Evolutionary conservation across 1,284 basidiomycete genomes (phyloP).

Genomic region (Fomitopsis schrenkii): DNA sequence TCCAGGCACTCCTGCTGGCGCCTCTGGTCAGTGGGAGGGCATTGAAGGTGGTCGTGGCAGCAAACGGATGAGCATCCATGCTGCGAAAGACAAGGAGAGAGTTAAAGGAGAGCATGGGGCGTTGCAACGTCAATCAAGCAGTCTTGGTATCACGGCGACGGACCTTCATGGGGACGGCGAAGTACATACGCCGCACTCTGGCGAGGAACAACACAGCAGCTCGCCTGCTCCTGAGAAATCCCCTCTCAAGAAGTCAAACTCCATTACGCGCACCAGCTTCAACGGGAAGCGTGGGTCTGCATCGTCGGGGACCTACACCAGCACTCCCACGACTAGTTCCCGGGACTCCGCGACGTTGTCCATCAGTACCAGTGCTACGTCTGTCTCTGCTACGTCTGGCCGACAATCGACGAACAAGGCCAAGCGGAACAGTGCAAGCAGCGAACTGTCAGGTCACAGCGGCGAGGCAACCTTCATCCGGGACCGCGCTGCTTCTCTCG

Average conservation of each 20-base stretch:
- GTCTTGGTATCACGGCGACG: slow-evolving; percentile 35
- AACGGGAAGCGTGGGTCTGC: slow-evolving; percentile 83
- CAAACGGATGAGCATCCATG: slow-evolving; percentile 45
- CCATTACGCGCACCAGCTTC: slow-evolving; percentile 62
- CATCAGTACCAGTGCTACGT: slow-evolving; percentile 70
- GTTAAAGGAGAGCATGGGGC: slow-evolving; percentile 15
- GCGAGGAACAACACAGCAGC: slow-evolving; percentile 39
- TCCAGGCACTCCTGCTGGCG: slow-evolving; percentile 67
- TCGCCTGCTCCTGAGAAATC: slow-evolving; percentile 47
- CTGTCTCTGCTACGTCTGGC: slow-evolving; percentile 62
- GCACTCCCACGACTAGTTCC: slow-evolving; percentile 71
- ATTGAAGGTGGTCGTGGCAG: slow-evolving; percentile 49
- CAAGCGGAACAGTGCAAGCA: slow-evolving; percentile 79
- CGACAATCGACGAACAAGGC: slow-evolving; percentile 55
- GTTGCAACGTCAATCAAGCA: slow-evolving; percentile 29
- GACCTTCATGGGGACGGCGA: slow-evolving; percentile 33
- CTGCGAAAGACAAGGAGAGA: slow-evolving; percentile 26
- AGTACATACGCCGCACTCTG: slow-evolving; percentile 39
- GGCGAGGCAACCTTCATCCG: slow-evolving; percentile 58
- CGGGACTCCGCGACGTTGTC: slow-evolving; percentile 81
- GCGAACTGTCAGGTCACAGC: slow-evolving; percentile 78
- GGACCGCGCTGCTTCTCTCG: slow-evolving; percentile 62
- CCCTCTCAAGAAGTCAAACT: slow-evolving; percentile 57
- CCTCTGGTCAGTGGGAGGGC: slow-evolving; percentile 64
- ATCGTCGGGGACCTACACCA: slow-evolving; percentile 82